Evolutionary conservation across 2,329 filamentous ascomycete species (phyloP).

Genomic region (Fusarium armeniacum): DNA sequence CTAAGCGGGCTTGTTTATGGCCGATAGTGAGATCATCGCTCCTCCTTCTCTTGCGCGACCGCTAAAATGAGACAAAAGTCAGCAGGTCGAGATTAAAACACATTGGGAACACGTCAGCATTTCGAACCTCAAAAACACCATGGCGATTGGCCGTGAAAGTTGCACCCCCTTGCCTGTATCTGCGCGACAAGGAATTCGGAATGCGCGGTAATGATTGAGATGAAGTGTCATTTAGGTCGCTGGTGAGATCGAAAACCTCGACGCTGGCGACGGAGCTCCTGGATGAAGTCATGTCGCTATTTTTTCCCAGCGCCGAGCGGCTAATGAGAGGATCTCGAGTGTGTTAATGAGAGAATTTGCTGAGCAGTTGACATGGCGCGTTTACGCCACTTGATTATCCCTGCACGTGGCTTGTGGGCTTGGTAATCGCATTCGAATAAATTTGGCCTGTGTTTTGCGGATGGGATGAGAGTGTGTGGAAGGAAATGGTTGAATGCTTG

Average conservation of each 20-base stretch:
- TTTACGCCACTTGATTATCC: conserved; percentile 20
- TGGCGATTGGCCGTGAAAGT: conserved; percentile 3
- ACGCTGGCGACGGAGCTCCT: not conserved
- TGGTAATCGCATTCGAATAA: conserved; percentile 4
- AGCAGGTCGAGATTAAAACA: not conserved
- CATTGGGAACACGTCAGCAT: not conserved
- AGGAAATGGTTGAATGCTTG: not conserved
- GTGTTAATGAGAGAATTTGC: conserved; percentile 24
- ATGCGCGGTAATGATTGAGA: not conserved
- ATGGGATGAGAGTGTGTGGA: not conserved
- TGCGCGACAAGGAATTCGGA: not conserved
- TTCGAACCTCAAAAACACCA: conserved; percentile 19
- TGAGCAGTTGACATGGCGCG: conserved; percentile 13
- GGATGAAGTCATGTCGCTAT: not conserved
- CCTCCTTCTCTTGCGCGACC: conserved; percentile 29
- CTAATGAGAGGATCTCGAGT: conserved; percentile 4
- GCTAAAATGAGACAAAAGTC: not conserved
- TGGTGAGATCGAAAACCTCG: conserved; percentile 1
- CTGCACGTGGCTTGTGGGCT: conserved; percentile 2
- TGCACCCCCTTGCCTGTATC: conserved; percentile 5
- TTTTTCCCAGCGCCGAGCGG: not conserved
- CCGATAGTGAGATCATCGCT: too few species aligned
- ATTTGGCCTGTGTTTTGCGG: too few species aligned
- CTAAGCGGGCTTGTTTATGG: conserved; percentile 13
- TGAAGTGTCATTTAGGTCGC: not conserved